These are phyloP conservation scores for Pueraria montana DNA, from an alignment of 306 rosid species.

Conservation along the genomic window DNA sequence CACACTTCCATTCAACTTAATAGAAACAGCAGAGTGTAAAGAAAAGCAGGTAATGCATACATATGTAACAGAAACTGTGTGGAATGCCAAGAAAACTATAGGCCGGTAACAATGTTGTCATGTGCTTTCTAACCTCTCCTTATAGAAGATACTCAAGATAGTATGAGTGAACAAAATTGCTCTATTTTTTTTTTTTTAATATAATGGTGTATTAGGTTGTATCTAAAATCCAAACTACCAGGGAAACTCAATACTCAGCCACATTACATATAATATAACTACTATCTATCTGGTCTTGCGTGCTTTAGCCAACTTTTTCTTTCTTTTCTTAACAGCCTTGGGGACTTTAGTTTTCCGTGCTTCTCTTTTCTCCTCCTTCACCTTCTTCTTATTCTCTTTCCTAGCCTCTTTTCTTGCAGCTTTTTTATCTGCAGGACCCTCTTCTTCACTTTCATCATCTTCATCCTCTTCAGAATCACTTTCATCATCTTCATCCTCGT, in stretches of 20 bases:
- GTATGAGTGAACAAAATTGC: conserved; percentile 19
- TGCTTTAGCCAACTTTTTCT: conserved; percentile 81
- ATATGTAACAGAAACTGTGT: not conserved
- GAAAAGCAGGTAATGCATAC: not conserved
- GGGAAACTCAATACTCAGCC: conserved; percentile 5
- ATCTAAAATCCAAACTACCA: not conserved
- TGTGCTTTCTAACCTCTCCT: conserved; percentile 31
- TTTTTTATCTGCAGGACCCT: conserved; percentile 71
- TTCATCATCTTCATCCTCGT: conserved; percentile 48
- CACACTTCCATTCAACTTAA: conserved; percentile 14
- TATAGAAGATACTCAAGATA: not conserved
- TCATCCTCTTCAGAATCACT: conserved; percentile 65
- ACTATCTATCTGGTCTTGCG: conserved; percentile 65
- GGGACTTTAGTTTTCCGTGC: conserved; percentile 81
- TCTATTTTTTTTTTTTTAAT: not conserved
- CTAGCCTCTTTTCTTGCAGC: conserved; percentile 87
- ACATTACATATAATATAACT: not conserved
- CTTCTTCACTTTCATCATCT: conserved; percentile 56
- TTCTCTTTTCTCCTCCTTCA: conserved; percentile 91
- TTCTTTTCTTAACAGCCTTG: conserved; percentile 83
- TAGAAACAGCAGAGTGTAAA: not conserved
- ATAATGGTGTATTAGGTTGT: not conserved
- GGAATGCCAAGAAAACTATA: not conserved
- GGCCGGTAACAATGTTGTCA: not conserved
- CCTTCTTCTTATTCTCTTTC: conserved; percentile 89